These are phyloP conservation scores for Phytophthora boehmeriae DNA, from an alignment of 352 stramenopile species.

Conservation along the genomic window DNA sequence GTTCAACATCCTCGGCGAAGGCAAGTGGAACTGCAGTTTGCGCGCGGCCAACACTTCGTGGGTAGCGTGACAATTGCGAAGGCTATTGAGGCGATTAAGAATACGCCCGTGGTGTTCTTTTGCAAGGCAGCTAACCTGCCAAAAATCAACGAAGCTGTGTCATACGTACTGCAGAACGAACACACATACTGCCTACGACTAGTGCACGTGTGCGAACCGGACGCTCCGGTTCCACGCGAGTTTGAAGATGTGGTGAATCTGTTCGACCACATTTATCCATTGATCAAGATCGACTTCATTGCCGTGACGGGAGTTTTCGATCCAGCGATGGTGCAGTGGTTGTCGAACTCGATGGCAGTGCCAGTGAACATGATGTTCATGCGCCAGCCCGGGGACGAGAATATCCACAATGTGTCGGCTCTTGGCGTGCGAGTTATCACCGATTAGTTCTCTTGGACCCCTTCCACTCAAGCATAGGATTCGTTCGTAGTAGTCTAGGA, in stretches of 20 bases:
- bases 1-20: conserved; percentile 25
- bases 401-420: conserved; percentile 77
- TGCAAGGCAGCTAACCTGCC: conserved; percentile 88
- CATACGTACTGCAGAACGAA: conserved; percentile 90
- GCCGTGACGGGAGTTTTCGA: conserved; percentile 73
- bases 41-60: conserved; percentile 32
- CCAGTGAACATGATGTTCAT: conserved; percentile 93
- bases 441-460: conserved; percentile 15
- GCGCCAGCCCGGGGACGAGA: conserved; percentile 73
- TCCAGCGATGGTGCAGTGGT: conserved; percentile 83
- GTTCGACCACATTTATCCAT: conserved; percentile 92
- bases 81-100: conserved; percentile 76
- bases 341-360: conserved; percentile 71
- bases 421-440: conserved; percentile 85
- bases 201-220: conserved; percentile 65
- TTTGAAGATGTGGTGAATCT: conserved; percentile 65
- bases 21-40: not conserved
- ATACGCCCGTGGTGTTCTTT: conserved; percentile 90
- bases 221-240: conserved; percentile 34
- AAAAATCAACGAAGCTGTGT: conserved; percentile 92
- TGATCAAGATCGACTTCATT: conserved; percentile 90
- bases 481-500: too few species aligned
- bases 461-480: too few species aligned
- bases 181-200: conserved; percentile 90
- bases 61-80: conserved; percentile 72